Conservation (phyloP, 768 basidiomycete genomes). For the Podaxis pistillaris region DNA sequence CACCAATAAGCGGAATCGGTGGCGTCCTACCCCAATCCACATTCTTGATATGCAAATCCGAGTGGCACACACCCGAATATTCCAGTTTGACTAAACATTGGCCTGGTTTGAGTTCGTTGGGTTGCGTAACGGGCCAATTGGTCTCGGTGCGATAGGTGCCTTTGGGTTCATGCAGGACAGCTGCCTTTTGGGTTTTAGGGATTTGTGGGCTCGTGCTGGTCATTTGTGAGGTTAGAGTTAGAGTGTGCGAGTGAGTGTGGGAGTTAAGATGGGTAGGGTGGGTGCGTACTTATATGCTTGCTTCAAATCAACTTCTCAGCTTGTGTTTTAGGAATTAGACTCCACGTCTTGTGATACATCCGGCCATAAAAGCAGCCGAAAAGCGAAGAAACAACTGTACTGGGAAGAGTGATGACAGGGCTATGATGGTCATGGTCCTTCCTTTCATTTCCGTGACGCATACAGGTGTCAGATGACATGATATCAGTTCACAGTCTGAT, state of each 20-base stretch:
- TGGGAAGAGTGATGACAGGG: neutral
- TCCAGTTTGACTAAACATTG: slow-evolving; percentile 76
- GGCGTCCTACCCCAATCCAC: slow-evolving; percentile 80
- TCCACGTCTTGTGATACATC: neutral
- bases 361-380: neutral
- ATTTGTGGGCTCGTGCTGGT: slow-evolving; percentile 20
- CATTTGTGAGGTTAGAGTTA: neutral
- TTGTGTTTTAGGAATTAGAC: too few relatives aligned
- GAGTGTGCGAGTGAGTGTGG: too few relatives aligned
- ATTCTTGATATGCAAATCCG: slow-evolving; percentile 71
- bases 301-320: too few relatives aligned
- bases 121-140: slow-evolving; percentile 55
- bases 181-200: slow-evolving; percentile 42
- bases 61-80: slow-evolving; percentile 82
- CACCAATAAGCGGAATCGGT: slow-evolving; percentile 68
- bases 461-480: too few relatives aligned
- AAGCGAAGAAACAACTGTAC: neutral
- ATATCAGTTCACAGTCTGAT: too few relatives aligned
- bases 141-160: slow-evolving; percentile 32
- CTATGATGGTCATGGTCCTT: neutral
- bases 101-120: slow-evolving; percentile 57
- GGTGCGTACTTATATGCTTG: too few relatives aligned
- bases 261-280: too few relatives aligned
- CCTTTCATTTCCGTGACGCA: too few relatives aligned
- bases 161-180: slow-evolving; percentile 36